Percentiles rank a stretch among this genome's conserved stretches.
phyloP scores from a whole-genome alignment of 495 filamentous ascomycete species.

The Neurospora africana region DNA sequence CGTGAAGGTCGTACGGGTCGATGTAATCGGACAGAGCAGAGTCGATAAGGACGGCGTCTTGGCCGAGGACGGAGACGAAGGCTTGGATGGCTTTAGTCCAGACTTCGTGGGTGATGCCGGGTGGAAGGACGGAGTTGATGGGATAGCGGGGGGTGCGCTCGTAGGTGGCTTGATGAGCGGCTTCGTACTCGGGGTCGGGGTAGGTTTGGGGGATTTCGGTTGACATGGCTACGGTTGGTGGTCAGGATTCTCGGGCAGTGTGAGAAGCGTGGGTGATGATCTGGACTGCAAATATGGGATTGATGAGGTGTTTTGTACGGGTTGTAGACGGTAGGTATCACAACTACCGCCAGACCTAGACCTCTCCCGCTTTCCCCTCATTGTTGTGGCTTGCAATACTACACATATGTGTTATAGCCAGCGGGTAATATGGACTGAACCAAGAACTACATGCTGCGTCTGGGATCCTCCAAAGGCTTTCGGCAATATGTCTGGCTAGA shows the following conservation, averaged over 20 bases:
- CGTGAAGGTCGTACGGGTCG: slow-evolving; percentile 34
- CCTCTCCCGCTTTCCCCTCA: background rate
- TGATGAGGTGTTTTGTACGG: background rate
- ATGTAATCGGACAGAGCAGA: slow-evolving; percentile 32
- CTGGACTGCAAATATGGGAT: background rate
- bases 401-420: background rate
- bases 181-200: slow-evolving; percentile 15
- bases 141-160: slow-evolving; percentile 13
- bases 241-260: background rate
- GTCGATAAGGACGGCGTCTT: slow-evolving; percentile 26
- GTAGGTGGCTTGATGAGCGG: slow-evolving; percentile 15
- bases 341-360: background rate
- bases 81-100: slow-evolving; percentile 22
- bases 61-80: slow-evolving; percentile 16
- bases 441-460: background rate
- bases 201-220: slow-evolving; percentile 13
- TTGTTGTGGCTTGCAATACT: background rate
- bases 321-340: background rate
- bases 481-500: background rate
- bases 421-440: background rate
- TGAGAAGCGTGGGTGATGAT: background rate
- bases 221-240: slow-evolving; percentile 6
- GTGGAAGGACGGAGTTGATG: slow-evolving; percentile 26
- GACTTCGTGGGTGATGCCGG: slow-evolving; percentile 25
- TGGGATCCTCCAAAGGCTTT: background rate